phyloP scores from a whole-genome alignment of 192 early-diverging fungal genomes.

The Allomyces macrogynus region DNA sequence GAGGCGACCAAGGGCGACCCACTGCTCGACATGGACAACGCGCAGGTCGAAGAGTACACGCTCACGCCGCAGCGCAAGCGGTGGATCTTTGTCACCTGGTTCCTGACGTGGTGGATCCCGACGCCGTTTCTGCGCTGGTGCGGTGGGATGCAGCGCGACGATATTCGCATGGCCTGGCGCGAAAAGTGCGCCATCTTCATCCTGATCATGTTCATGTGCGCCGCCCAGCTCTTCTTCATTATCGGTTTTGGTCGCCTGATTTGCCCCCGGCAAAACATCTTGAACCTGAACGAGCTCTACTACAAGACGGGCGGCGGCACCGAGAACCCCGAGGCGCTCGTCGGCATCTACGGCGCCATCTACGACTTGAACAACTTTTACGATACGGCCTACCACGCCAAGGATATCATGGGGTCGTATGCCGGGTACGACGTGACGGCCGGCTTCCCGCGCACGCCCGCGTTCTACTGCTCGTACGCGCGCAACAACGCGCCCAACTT shows the following conservation, averaged over 20 bases:
- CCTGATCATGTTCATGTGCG: conserved; percentile 62
- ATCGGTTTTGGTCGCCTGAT: conserved; percentile 49
- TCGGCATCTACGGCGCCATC: neutral
- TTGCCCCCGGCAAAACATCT: conserved; percentile 57
- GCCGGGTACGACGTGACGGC: neutral
- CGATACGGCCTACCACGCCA: neutral
- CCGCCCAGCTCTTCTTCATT: conserved; percentile 66
- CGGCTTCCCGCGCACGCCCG: neutral
- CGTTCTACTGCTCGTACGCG: neutral
- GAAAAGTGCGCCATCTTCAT: conserved; percentile 86
- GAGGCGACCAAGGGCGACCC: neutral
- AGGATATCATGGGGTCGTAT: neutral
- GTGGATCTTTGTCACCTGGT: conserved; percentile 70
- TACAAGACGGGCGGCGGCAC: neutral
- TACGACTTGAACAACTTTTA: neutral
- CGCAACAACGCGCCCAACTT: neutral
- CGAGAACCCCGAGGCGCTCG: neutral
- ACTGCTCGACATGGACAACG: neutral
- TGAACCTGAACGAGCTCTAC: neutral
- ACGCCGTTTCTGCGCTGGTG: conserved; percentile 36
- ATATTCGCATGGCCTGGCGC: conserved; percentile 84
- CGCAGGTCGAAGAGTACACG: conserved; percentile 17
- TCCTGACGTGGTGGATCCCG: conserved; percentile 69
- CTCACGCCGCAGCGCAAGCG: conserved; percentile 36
- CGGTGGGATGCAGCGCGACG: conserved; percentile 59